Percentiles rank a stretch among this genome's conserved stretches.
Evolutionary conservation across 2,329 filamentous ascomycete genomes (phyloP).

Genomic region (Colletotrichum endophyticum): DNA sequence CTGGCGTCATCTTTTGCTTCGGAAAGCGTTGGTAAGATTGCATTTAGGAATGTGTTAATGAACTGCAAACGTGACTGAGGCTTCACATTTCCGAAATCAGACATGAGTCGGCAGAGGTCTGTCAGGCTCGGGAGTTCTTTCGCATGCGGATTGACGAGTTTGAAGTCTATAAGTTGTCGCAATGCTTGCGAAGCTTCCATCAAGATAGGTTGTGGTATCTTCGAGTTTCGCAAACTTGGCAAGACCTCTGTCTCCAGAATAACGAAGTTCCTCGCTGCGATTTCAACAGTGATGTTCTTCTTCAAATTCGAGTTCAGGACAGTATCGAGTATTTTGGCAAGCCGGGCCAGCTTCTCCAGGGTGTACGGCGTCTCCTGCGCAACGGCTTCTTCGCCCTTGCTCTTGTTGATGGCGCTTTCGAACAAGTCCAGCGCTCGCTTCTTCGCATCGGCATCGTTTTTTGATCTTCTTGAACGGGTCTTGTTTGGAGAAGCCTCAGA

Average conservation of each 20-base stretch:
- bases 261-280: not conserved
- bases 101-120: conserved; percentile 11
- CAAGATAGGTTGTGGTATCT: not conserved
- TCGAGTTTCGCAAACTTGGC: not conserved
- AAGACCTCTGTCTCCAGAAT: conserved; percentile 2
- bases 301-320: not conserved
- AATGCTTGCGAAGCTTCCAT: not conserved
- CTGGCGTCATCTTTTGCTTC: not conserved
- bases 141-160: not conserved
- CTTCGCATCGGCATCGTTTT: not conserved
- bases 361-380: not conserved
- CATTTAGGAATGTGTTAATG: not conserved
- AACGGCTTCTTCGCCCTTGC: not conserved
- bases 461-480: not conserved
- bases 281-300: not conserved
- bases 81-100: not conserved
- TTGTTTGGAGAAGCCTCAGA: not conserved
- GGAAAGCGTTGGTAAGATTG: not conserved
- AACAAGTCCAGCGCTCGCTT: conserved; percentile 19
- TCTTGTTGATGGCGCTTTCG: conserved; percentile 16
- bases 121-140: not conserved
- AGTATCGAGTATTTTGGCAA: not conserved
- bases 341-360: not conserved
- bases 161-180: not conserved
- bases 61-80: conserved; percentile 1